A percentile compares a stretch with the other conserved stretches of the same genome.
Evolutionary conservation across 179 eudicot genomes (phyloP).

Genomic region (Pouteria campechiana): DNA sequence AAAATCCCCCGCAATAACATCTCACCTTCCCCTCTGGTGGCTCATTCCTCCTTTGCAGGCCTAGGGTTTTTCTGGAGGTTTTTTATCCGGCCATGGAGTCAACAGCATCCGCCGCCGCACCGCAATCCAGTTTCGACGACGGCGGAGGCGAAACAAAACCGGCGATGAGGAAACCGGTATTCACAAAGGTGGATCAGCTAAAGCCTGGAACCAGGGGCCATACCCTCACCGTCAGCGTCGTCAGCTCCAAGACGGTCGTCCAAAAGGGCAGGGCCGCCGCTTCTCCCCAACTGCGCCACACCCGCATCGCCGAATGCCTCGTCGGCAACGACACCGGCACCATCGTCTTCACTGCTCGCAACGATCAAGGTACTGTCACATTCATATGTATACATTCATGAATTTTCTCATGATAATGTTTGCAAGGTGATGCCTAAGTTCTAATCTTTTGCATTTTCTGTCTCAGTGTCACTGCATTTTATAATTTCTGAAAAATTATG

Average conservation of each 20-base stretch:
- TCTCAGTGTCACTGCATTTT: too few relatives aligned
- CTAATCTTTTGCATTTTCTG: too few relatives aligned
- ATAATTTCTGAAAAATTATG: too few relatives aligned
- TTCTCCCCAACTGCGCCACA: slow-evolving; percentile 22
- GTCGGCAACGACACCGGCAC: slow-evolving; percentile 60
- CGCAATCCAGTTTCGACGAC: slow-evolving; percentile 37
- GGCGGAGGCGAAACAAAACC: slow-evolving; percentile 14
- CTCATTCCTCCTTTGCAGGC: too few relatives aligned
- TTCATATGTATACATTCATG: too few relatives aligned
- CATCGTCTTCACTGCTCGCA: slow-evolving; percentile 66
- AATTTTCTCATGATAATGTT: too few relatives aligned
- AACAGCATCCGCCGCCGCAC: too few relatives aligned
- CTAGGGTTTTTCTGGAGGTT: too few relatives aligned
- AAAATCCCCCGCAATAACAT: too few relatives aligned
- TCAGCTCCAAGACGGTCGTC: slow-evolving; percentile 32
- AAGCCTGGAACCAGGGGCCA: slow-evolving; percentile 55
- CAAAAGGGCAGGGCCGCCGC: slow-evolving; percentile 34
- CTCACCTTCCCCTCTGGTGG: too few relatives aligned
- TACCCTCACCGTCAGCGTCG: slow-evolving; percentile 36
- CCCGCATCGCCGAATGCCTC: slow-evolving; percentile 58
- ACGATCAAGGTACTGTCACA: slow-evolving; percentile 79
- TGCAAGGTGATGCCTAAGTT: too few relatives aligned
- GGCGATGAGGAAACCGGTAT: slow-evolving; percentile 44
- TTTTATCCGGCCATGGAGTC: too few relatives aligned
- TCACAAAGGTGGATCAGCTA: slow-evolving; percentile 44